A percentile compares a stretch with the other conserved stretches of the same genome.
phyloP scores from a whole-genome alignment of 2,329 filamentous ascomycete species.

The Verticillium dahliae region DNA sequence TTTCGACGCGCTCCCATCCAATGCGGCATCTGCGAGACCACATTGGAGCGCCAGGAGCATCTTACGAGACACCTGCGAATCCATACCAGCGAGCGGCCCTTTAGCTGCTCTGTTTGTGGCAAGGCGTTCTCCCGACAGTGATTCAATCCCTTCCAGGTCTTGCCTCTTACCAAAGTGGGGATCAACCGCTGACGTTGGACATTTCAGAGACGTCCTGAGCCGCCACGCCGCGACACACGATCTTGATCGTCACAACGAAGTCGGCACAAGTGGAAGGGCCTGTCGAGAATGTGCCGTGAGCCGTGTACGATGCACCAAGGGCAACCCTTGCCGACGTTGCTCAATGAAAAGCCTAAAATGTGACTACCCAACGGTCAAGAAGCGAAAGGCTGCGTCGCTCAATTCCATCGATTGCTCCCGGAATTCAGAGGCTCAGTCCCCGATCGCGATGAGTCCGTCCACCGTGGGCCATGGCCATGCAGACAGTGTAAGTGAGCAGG shows the following conservation, averaged over 20 bases:
- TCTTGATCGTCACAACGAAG: background rate
- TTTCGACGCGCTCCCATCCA: background rate
- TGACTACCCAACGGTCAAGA: constrained; percentile 5
- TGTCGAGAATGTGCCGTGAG: constrained; percentile 8
- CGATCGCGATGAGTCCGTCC: background rate
- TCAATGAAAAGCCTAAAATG: constrained; percentile 3
- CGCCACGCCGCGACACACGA: constrained; percentile 4
- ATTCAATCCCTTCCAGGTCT: background rate
- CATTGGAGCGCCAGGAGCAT: constrained; percentile 7
- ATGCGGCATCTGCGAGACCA: constrained; percentile 4
- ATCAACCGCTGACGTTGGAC: background rate
- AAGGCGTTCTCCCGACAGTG: constrained; percentile 7
- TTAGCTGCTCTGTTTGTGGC: constrained; percentile 1
- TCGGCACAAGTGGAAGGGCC: constrained; percentile 1
- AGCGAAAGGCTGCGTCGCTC: background rate
- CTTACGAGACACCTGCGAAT: constrained; percentile 4
- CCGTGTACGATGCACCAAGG: constrained; percentile 8
- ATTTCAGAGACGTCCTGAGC: constrained; percentile 4
- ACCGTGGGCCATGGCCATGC: background rate
- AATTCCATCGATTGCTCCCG: background rate
- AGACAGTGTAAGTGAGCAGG: background rate
- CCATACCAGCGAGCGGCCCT: constrained; percentile 8
- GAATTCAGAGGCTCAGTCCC: background rate
- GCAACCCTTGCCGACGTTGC: constrained; percentile 7
- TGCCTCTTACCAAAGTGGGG: background rate